Evolutionary conservation across 768 basidiomycete genomes (phyloP).

Genomic region (Boletellus sp.): DNA sequence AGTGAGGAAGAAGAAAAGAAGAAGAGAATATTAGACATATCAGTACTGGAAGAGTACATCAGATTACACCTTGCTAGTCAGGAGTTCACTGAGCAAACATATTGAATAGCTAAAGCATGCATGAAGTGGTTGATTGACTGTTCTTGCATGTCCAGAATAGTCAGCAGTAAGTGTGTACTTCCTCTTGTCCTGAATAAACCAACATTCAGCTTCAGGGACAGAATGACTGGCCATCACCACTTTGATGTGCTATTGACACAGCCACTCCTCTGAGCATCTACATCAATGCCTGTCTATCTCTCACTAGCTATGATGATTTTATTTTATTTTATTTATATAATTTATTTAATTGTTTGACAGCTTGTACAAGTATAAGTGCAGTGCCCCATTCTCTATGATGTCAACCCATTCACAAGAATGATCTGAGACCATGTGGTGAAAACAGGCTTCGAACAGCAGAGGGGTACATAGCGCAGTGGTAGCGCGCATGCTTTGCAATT

Average conservation of each 20-base stretch:
- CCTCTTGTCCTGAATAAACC: neutral
- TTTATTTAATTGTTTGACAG: too few relatives aligned
- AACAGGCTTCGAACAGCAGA: neutral
- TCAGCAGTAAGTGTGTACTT: slow-evolving; percentile 43
- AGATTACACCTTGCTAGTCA: neutral
- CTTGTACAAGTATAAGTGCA: too few relatives aligned
- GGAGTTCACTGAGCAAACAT: neutral
- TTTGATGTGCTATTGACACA: too few relatives aligned
- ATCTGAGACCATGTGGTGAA: neutral
- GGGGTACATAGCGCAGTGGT: slow-evolving; percentile 35
- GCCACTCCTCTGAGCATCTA: too few relatives aligned
- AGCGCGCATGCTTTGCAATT: slow-evolving; percentile 42
- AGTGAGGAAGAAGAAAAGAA: slow-evolving; percentile 42
- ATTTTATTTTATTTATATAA: too few relatives aligned
- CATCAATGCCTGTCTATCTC: too few relatives aligned
- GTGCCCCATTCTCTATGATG: too few relatives aligned
- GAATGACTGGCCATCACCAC: too few relatives aligned
- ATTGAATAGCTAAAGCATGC: slow-evolving; percentile 70
- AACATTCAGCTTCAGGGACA: slow-evolving; percentile 5
- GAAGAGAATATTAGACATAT: slow-evolving; percentile 79
- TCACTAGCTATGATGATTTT: too few relatives aligned
- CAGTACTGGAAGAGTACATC: slow-evolving; percentile 83
- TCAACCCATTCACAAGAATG: too few relatives aligned
- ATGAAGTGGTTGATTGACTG: slow-evolving; percentile 90
- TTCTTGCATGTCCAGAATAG: slow-evolving; percentile 93